Base-by-base conservation (phyloP, 345 rosid species). In the Carallia brachiata region DNA sequence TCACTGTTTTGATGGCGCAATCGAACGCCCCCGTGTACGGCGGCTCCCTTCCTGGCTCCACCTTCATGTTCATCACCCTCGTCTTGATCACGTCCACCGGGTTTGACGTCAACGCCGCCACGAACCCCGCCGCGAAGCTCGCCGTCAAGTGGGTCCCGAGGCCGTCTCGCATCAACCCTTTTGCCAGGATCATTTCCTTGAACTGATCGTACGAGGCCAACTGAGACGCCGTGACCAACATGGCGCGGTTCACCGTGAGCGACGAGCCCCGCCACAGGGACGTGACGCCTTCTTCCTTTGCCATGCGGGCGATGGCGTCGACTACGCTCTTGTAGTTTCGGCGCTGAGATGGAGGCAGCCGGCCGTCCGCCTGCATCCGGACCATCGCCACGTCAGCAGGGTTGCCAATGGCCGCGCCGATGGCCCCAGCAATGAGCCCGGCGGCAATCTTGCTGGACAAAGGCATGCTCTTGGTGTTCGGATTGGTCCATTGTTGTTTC, bases 321-420 rank as follows among this genome's bases (percentile, higher is more conserved):
- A 77, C 61, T 6, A 86, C 98, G 83, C 91, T 86, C 54, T 81
- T 82, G 88, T 92, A 92, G 73, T 90, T 92, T 31, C 96, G 88
- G 52, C 98, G 80, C 17, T 92, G 74, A 1, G 73, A 63, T 7
- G 64, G 32, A 0, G 98, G 96, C 34, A 92, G 87, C 18, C 96
- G 87, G 0, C 96, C 98, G 63, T 92, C 98, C 5, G 94, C 96
- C 72, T 92, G 98, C 96, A 92, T 92, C 6, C 98, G 82, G 37
- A 92, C 98, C 96, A 90, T 90, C 0, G 96, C 90, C n/a, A 92
- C 91, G 53, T 92, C 98, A 0, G 98, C 96, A 0, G 98, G 98
- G 55, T 92, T 92, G 13, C 98, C 98, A 1, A 90, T 91, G 4
- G 90, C 86, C 0, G 96, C 96, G 2, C 98, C 98, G 34, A 92